Conservation (phyloP, 164 flowering plant species). For the Kingdonia uniflora region DNA sequence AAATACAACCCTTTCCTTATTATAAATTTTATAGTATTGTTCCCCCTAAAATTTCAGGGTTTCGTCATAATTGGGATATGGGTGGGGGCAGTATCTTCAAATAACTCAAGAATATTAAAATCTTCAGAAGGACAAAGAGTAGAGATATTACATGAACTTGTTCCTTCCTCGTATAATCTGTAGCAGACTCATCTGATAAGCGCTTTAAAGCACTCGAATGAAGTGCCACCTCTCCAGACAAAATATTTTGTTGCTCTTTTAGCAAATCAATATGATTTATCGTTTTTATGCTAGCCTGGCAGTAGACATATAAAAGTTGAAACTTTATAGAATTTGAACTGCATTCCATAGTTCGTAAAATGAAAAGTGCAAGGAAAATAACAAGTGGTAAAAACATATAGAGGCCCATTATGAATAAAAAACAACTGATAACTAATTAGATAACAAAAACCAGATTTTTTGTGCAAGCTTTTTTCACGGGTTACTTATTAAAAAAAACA, state of each 20-base stretch:
- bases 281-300: conserved; percentile 56
- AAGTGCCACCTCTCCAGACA: conserved; percentile 86
- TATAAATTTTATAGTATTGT: too few relatives aligned
- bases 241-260: conserved; percentile 81
- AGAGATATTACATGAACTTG: conserved; percentile 47
- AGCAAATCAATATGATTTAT: conserved; percentile 74
- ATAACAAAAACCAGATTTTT: too few relatives aligned
- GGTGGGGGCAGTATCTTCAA: not conserved
- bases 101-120: not conserved
- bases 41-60: too few relatives aligned
- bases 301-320: conserved; percentile 1
- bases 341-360: too few relatives aligned
- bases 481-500: too few relatives aligned
- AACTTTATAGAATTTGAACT: not conserved
- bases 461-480: too few relatives aligned
- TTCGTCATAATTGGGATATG: too few relatives aligned
- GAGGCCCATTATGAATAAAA: too few relatives aligned
- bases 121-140: conserved; percentile 1
- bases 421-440: too few relatives aligned
- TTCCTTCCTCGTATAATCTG: conserved; percentile 49
- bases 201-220: conserved; percentile 76
- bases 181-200: conserved; percentile 55
- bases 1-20: too few relatives aligned
- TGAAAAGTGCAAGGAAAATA: too few relatives aligned
- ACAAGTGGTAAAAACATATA: too few relatives aligned